Conservation (phyloP, 2,329 filamentous ascomycete species). For the Tothia fuscella region DNA sequence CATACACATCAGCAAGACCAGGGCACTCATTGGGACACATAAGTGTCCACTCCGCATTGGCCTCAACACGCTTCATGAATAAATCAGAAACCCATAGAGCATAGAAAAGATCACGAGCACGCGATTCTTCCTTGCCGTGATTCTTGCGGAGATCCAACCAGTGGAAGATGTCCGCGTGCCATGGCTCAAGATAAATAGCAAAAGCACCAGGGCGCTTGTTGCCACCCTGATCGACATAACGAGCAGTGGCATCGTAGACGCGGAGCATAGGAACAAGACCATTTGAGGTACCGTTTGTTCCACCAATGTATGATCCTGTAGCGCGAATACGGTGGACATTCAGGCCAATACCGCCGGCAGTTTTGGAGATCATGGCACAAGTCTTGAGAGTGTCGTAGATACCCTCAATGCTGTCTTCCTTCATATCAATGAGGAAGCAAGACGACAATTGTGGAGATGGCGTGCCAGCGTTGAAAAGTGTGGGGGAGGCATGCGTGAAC, state of each 20-base stretch:
- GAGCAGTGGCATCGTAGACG: slow-evolving; percentile 98
- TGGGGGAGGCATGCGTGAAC: slow-evolving; percentile 97
- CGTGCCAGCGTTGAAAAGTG: slow-evolving; percentile 94
- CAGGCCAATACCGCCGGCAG: slow-evolving; percentile 92
- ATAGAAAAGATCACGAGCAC: slow-evolving; percentile 93
- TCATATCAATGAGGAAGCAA: slow-evolving; percentile 99
- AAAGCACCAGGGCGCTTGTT: slow-evolving; percentile 99
- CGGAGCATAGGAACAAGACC: slow-evolving; percentile 96
- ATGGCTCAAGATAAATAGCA: slow-evolving; percentile 97
- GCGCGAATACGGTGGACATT: slow-evolving; percentile 95
- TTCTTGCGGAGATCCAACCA: slow-evolving; percentile 98
- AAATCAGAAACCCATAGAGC: slow-evolving; percentile 97
- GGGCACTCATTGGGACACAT: slow-evolving; percentile 98
- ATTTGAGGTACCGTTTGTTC: slow-evolving; percentile 96
- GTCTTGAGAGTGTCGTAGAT: slow-evolving; percentile 99
- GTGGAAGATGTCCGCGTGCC: slow-evolving; percentile 95
- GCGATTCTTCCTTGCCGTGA: slow-evolving; percentile 96
- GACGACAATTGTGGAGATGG: slow-evolving; percentile 90
- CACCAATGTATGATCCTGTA: slow-evolving; percentile 94
- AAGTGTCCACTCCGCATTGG: slow-evolving; percentile 92
- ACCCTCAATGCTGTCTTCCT: slow-evolving; percentile 97
- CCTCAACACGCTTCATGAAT: slow-evolving; percentile 99
- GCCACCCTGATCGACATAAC: slow-evolving; percentile 96
- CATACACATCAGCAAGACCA: slow-evolving; percentile 90
- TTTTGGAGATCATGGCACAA: slow-evolving; percentile 99